phyloP scores from a whole-genome alignment of 2,329 filamentous ascomycete genomes.

The Phyllosticta citrichinensis region DNA sequence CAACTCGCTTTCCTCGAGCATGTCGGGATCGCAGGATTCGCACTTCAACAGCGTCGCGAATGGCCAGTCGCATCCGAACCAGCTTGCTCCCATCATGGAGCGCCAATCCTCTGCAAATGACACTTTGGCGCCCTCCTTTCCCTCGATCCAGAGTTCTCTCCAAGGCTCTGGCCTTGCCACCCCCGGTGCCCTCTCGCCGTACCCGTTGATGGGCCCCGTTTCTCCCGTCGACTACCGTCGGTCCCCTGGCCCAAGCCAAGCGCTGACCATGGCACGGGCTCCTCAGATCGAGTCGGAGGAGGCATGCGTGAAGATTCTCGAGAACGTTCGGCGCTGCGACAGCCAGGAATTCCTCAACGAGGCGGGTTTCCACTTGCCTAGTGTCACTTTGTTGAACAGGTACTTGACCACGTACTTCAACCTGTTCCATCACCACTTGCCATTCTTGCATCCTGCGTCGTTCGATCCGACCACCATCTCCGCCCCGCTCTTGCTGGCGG shows the following conservation, averaged over 20 bases:
- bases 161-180: conserved; percentile 60
- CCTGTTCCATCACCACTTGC: conserved; percentile 91
- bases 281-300: conserved; percentile 79
- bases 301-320: conserved; percentile 73
- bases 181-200: conserved; percentile 64
- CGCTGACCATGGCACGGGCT: conserved; percentile 55
- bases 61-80: conserved; percentile 47
- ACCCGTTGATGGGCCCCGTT: conserved; percentile 55
- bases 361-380: conserved; percentile 72
- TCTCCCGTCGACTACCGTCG: conserved; percentile 60
- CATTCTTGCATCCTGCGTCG: conserved; percentile 86
- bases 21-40: conserved; percentile 55
- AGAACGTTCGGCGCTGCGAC: conserved; percentile 75
- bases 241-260: conserved; percentile 58
- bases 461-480: conserved; percentile 75
- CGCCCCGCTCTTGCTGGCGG: conserved; percentile 74
- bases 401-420: conserved; percentile 95
- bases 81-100: conserved; percentile 60
- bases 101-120: conserved; percentile 45
- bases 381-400: conserved; percentile 70
- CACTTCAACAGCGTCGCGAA: conserved; percentile 50
- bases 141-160: conserved; percentile 61
- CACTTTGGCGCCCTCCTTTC: conserved; percentile 53
- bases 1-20: conserved; percentile 59
- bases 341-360: conserved; percentile 74